Evolutionary conservation across 805 yeast genomes (phyloP).

Genomic region (Yarrowia sp.): DNA sequence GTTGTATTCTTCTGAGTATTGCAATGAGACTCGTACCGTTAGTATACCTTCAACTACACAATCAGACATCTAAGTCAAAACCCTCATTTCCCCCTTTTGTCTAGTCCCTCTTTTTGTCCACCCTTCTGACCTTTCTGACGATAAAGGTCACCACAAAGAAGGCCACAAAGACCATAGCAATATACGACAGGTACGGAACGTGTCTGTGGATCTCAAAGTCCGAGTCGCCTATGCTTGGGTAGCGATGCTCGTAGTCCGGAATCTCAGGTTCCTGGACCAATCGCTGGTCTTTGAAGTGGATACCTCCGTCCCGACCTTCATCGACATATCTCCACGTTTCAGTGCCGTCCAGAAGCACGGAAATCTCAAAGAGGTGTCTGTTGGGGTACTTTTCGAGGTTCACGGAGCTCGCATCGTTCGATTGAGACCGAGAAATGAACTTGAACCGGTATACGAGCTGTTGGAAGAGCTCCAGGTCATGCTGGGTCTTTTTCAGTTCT

Average conservation of each 20-base stretch:
- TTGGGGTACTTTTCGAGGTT: constrained; percentile 1
- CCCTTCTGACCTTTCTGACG: neutral
- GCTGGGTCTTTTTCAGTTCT: constrained; percentile 1
- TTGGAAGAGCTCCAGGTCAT: constrained; percentile 6
- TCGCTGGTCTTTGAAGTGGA: constrained; percentile 4
- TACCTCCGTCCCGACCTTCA: neutral
- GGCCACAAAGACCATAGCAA: neutral
- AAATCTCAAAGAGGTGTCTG: neutral
- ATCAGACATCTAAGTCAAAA: no score
- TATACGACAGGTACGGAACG: neutral
- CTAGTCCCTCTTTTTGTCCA: neutral
- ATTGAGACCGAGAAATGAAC: neutral
- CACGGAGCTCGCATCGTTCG: neutral
- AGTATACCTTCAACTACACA: no score
- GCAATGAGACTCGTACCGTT: no score
- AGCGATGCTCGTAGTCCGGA: neutral
- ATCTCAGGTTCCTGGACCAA: neutral
- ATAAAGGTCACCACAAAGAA: neutral
- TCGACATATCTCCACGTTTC: neutral
- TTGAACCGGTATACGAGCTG: constrained; percentile 11
- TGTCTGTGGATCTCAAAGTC: constrained; percentile 10
- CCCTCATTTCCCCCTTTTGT: no score
- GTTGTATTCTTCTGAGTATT: no score
- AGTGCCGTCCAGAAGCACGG: constrained; percentile 1
- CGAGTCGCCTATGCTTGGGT: neutral